Evolutionary conservation across 1,139 yeast genomes (phyloP), one percentile per base, ranked within the genome.

Genomic region (Geotrichum klebahnii): DNA sequence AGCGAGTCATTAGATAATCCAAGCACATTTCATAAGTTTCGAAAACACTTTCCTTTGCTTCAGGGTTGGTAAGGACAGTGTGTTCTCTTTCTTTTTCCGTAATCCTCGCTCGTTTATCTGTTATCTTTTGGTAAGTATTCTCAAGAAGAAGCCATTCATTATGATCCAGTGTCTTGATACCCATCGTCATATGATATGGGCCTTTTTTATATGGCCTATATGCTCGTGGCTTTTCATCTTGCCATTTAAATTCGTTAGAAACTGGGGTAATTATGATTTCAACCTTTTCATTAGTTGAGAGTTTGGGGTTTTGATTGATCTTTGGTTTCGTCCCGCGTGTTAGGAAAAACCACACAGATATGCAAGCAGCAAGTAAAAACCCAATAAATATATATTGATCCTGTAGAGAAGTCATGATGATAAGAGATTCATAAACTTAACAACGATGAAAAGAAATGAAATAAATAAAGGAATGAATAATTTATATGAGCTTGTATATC

Each of bases 131-230:
- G 60, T 84, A 84, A 0, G 82, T 76, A 44, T 82, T 72, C 55
- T 85, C 95, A n/a, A 86, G 62, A 46, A 80, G 69, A 28, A 85
- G 68, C 82, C 85, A 81, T 49, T 84, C 88, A 48, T 77, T 75
- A 5, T 77, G 74, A 29, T 76, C 75, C 39, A 80, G 65, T 46
- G 71, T 74, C 52, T 73, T 74, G 49, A 84, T 75, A 0, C 85
- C 90, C 86, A 84, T 80, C 3, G 84, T 83, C 67, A 84, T 68
- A 56, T 77, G 78, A 61, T 81, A 83, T 35, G 70, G 73, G 3
- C 82, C 83, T 48, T 78, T 75, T 60, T 79, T 80, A 70, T 80
- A 79, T 2, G 88, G 87, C 48, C 87, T 75, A 64, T 73, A 77
- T 44, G 68, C 74, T 51, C 68, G 66, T n/a, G 82, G 87, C 50